phyloP scores from a whole-genome alignment of 78 protist genomes.

The Dictyostelium firmibasis region DNA sequence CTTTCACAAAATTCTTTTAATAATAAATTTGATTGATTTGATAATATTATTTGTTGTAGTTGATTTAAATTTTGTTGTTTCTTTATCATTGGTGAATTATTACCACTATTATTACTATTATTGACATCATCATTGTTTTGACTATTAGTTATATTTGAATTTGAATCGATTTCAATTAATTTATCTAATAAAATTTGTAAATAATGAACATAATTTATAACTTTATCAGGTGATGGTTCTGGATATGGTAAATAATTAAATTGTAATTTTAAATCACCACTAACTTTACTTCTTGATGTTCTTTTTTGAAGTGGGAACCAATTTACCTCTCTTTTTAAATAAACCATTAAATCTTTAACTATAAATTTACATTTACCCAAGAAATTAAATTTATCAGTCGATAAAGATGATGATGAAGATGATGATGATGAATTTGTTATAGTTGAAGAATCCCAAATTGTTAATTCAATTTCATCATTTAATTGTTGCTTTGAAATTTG shows the following conservation, averaged over 20 bases:
- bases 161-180: conserved; percentile 10
- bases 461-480: not conserved
- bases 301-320: conserved; percentile 57
- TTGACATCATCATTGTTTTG: not conserved
- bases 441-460: not conserved
- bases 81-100: not conserved
- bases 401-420: not conserved
- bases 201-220: not conserved
- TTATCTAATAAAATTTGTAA: conserved; percentile 29
- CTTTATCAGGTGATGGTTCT: not conserved
- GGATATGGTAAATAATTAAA: conserved; percentile 56
- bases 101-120: not conserved
- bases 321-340: conserved; percentile 49
- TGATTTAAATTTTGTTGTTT: not conserved
- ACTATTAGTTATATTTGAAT: not conserved
- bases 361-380: conserved; percentile 50
- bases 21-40: conserved; percentile 11
- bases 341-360: conserved; percentile 18
- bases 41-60: not conserved
- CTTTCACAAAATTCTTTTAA: conserved; percentile 61
- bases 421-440: not conserved
- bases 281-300: conserved; percentile 43
- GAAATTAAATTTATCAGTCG: conserved; percentile 7
- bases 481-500: conserved; percentile 11
- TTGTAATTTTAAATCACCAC: conserved; percentile 67